phyloP scores from a whole-genome alignment of 2,329 filamentous ascomycete genomes.

The Clonostachys rhizophaga region DNA sequence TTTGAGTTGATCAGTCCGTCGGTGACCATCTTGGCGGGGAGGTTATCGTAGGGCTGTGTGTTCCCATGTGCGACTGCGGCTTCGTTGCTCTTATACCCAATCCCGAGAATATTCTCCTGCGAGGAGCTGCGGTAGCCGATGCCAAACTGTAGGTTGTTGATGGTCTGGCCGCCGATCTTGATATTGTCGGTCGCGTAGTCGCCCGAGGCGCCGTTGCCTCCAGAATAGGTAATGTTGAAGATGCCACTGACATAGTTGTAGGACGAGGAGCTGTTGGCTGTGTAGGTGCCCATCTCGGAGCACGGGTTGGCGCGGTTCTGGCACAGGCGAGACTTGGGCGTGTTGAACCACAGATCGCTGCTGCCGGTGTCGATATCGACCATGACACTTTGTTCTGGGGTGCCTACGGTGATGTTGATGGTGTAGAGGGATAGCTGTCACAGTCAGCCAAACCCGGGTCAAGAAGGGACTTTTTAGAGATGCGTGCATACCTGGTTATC shows the following conservation, averaged over 20 bases:
- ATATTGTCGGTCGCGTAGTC: conserved; percentile 79
- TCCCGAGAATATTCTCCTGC: conserved; percentile 73
- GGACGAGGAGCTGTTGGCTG: conserved; percentile 67
- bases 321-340: conserved; percentile 57
- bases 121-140: conserved; percentile 61
- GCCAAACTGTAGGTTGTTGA: conserved; percentile 64
- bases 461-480: background rate
- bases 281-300: conserved; percentile 59
- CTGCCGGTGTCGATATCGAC: conserved; percentile 65
- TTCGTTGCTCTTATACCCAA: conserved; percentile 80
- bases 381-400: conserved; percentile 50
- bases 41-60: conserved; percentile 57
- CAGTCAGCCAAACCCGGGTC: too few relatives aligned
- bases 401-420: conserved; percentile 58
- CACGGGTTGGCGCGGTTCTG: conserved; percentile 44
- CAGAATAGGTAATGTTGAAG: conserved; percentile 87
- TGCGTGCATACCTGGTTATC: conserved; percentile 45
- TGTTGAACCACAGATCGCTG: conserved; percentile 70
- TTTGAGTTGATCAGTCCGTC: conserved; percentile 58
- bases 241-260: conserved; percentile 68
- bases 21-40: conserved; percentile 60
- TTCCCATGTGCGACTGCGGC: conserved; percentile 59
- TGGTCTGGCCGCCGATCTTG: conserved; percentile 45
- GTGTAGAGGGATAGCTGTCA: conserved; percentile 53
- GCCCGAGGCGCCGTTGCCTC: conserved; percentile 71